Evolutionary conservation across 495 filamentous ascomycete species (phyloP).

Genomic region (Lepraria neglecta): DNA sequence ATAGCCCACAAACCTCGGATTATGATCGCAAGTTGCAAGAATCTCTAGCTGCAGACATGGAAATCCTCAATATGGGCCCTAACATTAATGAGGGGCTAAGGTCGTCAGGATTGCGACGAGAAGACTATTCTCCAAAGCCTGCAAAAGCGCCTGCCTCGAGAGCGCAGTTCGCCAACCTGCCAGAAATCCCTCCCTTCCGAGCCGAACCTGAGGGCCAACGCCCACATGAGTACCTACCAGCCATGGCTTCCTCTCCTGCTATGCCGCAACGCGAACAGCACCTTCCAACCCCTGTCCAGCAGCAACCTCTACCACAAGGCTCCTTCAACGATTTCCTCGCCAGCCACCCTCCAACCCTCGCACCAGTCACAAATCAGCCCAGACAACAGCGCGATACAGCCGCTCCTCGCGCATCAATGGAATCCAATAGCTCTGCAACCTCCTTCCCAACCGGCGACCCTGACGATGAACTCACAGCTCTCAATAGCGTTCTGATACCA

Average conservation of each 20-base stretch:
- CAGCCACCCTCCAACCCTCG: slow-evolving; percentile 30
- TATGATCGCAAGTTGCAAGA: slow-evolving; percentile 51
- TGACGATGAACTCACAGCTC: slow-evolving; percentile 48
- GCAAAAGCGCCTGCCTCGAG: slow-evolving; percentile 7
- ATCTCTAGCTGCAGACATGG: slow-evolving; percentile 54
- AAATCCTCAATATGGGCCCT: slow-evolving; percentile 38
- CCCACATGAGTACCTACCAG: slow-evolving; percentile 33
- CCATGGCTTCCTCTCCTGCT: slow-evolving; percentile 30
- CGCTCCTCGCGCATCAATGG: slow-evolving; percentile 23
- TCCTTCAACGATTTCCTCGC: slow-evolving; percentile 20
- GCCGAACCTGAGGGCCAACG: slow-evolving; percentile 30
- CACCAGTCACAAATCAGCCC: slow-evolving; percentile 26
- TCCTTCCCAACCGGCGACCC: slow-evolving; percentile 19
- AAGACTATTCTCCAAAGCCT: slow-evolving; percentile 11
- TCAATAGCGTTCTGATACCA: slow-evolving; percentile 76
- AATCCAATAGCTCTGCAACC: slow-evolving; percentile 10
- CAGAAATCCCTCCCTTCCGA: slow-evolving; percentile 51
- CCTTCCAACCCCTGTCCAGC: slow-evolving; percentile 16
- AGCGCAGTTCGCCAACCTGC: slow-evolving; percentile 35
- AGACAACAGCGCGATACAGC: slow-evolving; percentile 21
- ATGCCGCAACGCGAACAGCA: slow-evolving; percentile 18
- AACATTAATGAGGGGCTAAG: slow-evolving; percentile 27
- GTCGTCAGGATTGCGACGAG: slow-evolving; percentile 13
- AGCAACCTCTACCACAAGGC: slow-evolving; percentile 25
- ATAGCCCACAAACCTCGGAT: slow-evolving; percentile 43